These are phyloP conservation scores for Aleurites moluccanus DNA, from an alignment of 441 rosid genomes.

Conservation along the genomic window DNA sequence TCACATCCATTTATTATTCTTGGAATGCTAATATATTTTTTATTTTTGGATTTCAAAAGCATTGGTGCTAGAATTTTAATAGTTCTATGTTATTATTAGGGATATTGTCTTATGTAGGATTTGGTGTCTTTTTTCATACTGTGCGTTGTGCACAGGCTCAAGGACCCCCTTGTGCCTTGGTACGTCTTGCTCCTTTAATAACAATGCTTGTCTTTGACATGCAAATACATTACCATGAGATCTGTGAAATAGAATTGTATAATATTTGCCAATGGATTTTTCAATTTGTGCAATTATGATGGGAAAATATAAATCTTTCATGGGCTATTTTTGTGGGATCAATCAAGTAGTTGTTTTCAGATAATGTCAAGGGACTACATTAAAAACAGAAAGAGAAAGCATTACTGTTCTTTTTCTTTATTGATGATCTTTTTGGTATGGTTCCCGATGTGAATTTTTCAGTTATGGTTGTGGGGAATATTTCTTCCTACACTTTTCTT, in stretches of 20 bases:
- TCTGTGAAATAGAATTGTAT: background rate
- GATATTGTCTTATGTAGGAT: too few species aligned
- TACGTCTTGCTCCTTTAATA: too few species aligned
- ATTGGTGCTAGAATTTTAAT: too few species aligned
- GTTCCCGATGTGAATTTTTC: background rate
- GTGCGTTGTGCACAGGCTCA: too few species aligned
- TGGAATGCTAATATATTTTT: background rate
- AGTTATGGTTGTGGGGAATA: background rate
- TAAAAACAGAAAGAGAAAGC: background rate
- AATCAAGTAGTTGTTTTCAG: background rate
- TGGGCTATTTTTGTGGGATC: background rate
- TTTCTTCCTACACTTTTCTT: conserved; percentile 12
- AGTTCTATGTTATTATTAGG: too few species aligned
- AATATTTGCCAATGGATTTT: background rate
- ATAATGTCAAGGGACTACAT: background rate
- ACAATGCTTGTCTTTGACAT: background rate
- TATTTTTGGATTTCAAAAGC: background rate
- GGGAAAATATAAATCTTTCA: background rate
- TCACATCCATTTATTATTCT: background rate
- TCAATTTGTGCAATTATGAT: background rate
- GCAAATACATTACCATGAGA: background rate
- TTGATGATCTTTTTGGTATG: conserved; percentile 4
- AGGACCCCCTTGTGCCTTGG: too few species aligned
- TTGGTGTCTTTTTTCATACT: too few species aligned
- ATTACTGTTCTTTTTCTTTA: background rate